A percentile compares a stretch with the other conserved stretches of the same genome.
phyloP scores from a whole-genome alignment of 2,329 filamentous ascomycete species.

The Cladosporium sp. region DNA sequence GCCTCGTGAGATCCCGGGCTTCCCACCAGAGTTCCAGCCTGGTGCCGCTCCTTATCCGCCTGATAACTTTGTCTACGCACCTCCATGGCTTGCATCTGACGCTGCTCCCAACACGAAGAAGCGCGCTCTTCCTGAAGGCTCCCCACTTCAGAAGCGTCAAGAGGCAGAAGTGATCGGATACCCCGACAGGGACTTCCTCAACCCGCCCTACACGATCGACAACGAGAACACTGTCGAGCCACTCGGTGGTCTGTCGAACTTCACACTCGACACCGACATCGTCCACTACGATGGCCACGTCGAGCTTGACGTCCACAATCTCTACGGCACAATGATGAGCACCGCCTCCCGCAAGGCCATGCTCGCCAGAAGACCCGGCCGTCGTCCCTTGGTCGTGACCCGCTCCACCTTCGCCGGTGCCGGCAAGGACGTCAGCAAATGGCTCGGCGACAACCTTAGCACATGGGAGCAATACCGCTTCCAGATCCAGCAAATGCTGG shows the following conservation, averaged over 20 bases:
- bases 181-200: constrained; percentile 59
- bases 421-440: constrained; percentile 53
- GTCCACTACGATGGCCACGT: constrained; percentile 61
- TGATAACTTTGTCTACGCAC: constrained; percentile 11
- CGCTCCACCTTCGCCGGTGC: constrained; percentile 69
- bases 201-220: constrained; percentile 61
- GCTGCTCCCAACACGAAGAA: constrained; percentile 45
- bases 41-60: constrained; percentile 11
- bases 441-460: constrained; percentile 50
- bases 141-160: constrained; percentile 13
- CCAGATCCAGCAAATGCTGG: constrained; percentile 35
- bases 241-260: constrained; percentile 37
- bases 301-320: constrained; percentile 70
- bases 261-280: constrained; percentile 59
- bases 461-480: constrained; percentile 38
- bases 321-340: constrained; percentile 62
- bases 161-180: constrained; percentile 46
- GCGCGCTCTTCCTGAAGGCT: constrained; percentile 2
- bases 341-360: constrained; percentile 60
- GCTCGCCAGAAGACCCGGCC: constrained; percentile 55
- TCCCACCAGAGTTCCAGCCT: constrained; percentile 65
- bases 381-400: constrained; percentile 66
- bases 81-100: constrained; percentile 35
- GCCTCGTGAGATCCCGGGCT: constrained; percentile 64
- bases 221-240: constrained; percentile 51